Percentiles rank a stretch among this genome's conserved stretches.
These are phyloP conservation scores for Lachnum nothofagi DNA, from an alignment of 2,329 filamentous ascomycete species.

Conservation along the genomic window DNA sequence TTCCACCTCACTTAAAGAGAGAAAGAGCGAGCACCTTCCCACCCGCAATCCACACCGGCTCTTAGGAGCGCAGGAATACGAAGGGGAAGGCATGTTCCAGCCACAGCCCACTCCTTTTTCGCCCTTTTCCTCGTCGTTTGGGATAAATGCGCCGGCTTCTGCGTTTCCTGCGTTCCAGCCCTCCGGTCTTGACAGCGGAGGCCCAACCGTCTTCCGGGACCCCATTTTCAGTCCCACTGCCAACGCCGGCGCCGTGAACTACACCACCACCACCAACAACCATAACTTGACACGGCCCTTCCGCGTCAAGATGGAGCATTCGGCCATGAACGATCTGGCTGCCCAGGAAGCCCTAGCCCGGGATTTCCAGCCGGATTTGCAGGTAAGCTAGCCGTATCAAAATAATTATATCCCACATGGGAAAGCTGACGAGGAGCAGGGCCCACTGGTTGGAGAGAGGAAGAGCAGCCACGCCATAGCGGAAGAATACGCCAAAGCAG, in stretches of 20 bases:
- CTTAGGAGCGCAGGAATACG: constrained; percentile 1
- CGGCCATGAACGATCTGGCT: constrained; percentile 23
- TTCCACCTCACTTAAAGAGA: no score
- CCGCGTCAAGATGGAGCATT: constrained; percentile 26
- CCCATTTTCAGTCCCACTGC: constrained; percentile 24
- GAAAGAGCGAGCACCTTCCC: not conserved
- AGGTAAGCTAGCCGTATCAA: constrained; percentile 38
- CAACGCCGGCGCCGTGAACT: constrained; percentile 4
- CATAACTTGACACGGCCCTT: constrained; percentile 10
- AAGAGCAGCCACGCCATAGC: constrained; percentile 72
- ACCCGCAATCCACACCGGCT: not conserved
- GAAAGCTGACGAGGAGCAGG: constrained; percentile 49
- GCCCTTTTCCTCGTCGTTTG: constrained; percentile 21
- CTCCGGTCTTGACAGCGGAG: constrained; percentile 15
- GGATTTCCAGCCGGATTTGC: constrained; percentile 52
- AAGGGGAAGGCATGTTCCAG: constrained; percentile 28
- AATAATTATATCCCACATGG: not conserved
- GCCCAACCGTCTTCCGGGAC: constrained; percentile 23
- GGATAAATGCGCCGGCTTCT: constrained; percentile 1
- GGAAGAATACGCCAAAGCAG: constrained; percentile 81
- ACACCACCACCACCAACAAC: constrained; percentile 13
- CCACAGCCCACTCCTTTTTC: constrained; percentile 30
- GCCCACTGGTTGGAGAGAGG: constrained; percentile 74
- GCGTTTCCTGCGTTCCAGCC: constrained; percentile 19
- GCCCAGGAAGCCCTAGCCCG: constrained; percentile 58